Evolutionary conservation across 73 alveolate species (phyloP).

Genomic region (Halteria grandinella): DNA sequence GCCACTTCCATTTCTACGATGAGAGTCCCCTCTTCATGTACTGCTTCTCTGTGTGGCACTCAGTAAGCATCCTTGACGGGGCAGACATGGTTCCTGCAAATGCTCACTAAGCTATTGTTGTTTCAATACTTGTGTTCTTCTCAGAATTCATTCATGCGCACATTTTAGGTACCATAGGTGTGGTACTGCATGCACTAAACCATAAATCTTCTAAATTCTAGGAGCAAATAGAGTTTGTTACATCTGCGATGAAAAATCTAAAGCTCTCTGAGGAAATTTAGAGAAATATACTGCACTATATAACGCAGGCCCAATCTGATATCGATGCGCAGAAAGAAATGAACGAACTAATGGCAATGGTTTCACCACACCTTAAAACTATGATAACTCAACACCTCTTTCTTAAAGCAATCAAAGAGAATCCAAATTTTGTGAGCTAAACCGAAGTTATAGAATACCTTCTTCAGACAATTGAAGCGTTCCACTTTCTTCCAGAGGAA

Average conservation of each 20-base stretch:
- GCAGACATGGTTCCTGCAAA: conserved; percentile 58
- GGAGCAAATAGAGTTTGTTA: conserved; percentile 55
- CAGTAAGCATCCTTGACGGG: conserved; percentile 64
- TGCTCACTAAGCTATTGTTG: conserved; percentile 13
- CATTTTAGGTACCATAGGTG: conserved; percentile 74
- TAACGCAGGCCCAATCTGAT: conserved; percentile 11
- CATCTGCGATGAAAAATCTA: conserved; percentile 71
- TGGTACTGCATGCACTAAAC: conserved; percentile 37
- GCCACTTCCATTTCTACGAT: conserved; percentile 16
- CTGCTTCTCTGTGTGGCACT: conserved; percentile 57
- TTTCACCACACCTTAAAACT: conserved; percentile 41
- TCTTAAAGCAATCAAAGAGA: conserved; percentile 23
- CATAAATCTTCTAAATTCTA: conserved; percentile 29
- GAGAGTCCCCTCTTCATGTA: conserved; percentile 14
- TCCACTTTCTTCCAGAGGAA: conserved; percentile 30
- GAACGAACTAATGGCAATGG: conserved; percentile 9
- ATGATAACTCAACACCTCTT: conserved; percentile 13
- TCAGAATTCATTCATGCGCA: conserved; percentile 71
- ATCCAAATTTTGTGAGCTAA: neutral
- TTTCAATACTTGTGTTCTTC: conserved; percentile 32
- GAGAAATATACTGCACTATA: conserved; percentile 15
- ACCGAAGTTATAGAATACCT: neutral
- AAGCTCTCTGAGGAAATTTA: conserved; percentile 57
- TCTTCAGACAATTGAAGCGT: neutral
- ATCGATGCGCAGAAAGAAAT: conserved; percentile 31